Evolutionary conservation across 495 filamentous ascomycete species (phyloP).

Genomic region (Podospora anserina): DNA sequence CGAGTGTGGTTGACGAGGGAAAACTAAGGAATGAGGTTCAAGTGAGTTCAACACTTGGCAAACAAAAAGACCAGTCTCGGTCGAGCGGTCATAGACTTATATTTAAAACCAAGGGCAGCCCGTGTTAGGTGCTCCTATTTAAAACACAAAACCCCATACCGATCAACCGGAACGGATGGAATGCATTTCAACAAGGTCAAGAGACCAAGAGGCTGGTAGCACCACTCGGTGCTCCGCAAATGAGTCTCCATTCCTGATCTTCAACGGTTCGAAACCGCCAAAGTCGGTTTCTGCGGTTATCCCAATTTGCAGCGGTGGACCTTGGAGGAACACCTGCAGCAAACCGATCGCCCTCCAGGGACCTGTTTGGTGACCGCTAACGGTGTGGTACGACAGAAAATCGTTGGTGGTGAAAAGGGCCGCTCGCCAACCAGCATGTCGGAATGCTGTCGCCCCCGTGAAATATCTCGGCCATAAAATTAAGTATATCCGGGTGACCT

Average conservation of each 20-base stretch:
- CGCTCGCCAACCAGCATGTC: neutral
- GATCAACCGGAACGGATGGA: conserved; percentile 1
- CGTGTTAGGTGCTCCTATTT: neutral
- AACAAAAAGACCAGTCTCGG: neutral
- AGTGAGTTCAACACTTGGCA: conserved; percentile 2
- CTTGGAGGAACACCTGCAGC: neutral
- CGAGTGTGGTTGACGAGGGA: neutral
- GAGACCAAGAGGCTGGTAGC: neutral
- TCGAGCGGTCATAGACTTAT: neutral
- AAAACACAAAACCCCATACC: neutral
- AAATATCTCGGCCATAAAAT: conserved; percentile 1
- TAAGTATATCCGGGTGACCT: neutral
- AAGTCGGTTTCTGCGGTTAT: conserved; percentile 14
- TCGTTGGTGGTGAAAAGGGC: neutral
- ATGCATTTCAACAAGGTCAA: neutral
- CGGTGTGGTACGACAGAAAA: neutral
- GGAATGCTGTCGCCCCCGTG: neutral
- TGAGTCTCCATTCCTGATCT: conserved; percentile 3
- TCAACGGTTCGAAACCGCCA: conserved; percentile 16
- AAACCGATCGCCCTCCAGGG: conserved; percentile 6
- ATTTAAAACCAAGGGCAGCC: neutral
- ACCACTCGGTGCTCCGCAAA: neutral
- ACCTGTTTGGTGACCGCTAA: neutral
- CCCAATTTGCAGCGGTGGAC: conserved; percentile 18
- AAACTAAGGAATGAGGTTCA: neutral